Base-by-base conservation (phyloP, 306 rosid genomes). In the Morella rubra region DNA sequence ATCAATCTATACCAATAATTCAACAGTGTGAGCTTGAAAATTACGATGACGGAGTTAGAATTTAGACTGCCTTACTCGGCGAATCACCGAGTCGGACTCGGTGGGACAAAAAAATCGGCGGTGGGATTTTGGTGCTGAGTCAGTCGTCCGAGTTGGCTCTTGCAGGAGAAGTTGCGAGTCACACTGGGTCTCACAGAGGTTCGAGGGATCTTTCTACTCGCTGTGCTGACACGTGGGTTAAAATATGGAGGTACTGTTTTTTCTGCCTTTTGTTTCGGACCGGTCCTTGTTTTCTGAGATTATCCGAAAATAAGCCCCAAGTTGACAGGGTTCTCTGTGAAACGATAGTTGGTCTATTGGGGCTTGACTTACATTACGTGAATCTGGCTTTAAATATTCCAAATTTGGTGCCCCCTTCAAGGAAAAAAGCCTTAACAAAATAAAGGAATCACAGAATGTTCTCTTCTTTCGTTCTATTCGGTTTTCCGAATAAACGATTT, bases 171-270 rank as follows among this genome's bases (percentile, higher is more conserved):
- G 40, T 58, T 19, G 73, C 72, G 69, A 73, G 54, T 80, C 80
- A 69, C 84, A 60, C 80, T 37, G 62, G 82, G 76, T 74, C 70
- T 76, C 52, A 54, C 77, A 44, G 80, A 77, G 73, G 65, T 77
- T 56, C 70, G 75, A 51, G 72, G 49, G 75, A 56, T 62, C 85
- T 69, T 73, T 76, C 73, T 40, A 68, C 73, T 53, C 81, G 27
- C 1, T 51, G 18, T 22, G 65, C 73, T 76, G 82, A 80, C 84
- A 80, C 84, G 87, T 83, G 81, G 69, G 73, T 20, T 70, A 24
- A 66, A 42, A 66, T 66, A 66, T 18, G 51, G 71, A 24, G 71
- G 71, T 18, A 66, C 50, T 66, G 71, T 66, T 66, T 66, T 65
- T 42, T 18, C 64, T n/a, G 18, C 71, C 32, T 66, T 32, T 66